phyloP scores from a whole-genome alignment of 305 asterid genomes.

The Fraxinus sp. region DNA sequence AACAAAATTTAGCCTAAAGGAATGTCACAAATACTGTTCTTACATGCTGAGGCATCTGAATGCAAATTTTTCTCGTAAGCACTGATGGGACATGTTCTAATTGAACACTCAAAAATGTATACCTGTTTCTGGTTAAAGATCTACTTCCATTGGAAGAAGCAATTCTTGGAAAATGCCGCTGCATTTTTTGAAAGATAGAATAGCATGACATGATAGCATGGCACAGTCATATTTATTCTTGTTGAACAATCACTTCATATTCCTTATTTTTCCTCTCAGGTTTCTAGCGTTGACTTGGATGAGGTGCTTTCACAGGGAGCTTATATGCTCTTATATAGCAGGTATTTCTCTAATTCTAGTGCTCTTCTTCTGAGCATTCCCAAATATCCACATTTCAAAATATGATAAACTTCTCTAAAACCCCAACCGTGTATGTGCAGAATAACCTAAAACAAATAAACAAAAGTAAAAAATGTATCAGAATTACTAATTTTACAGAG shows the following conservation, averaged over 20 bases:
- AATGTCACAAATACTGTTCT: not conserved
- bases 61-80: not conserved
- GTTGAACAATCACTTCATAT: constrained; percentile 7
- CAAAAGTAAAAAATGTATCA: not conserved
- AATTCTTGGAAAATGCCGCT: not conserved
- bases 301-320: constrained; percentile 98
- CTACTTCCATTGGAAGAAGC: not conserved
- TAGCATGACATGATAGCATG: not conserved
- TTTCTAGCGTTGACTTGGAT: constrained; percentile 60
- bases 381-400: not conserved
- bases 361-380: not conserved
- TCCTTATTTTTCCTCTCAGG: constrained; percentile 44
- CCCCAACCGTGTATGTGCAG: not conserved
- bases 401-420: not conserved
- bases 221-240: not conserved
- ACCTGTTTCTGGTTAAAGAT: not conserved
- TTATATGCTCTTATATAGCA: constrained; percentile 90
- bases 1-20: not conserved
- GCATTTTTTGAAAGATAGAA: not conserved
- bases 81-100: not conserved
- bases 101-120: not conserved
- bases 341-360: constrained; percentile 41
- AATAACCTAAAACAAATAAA: not conserved
- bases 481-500: not conserved
- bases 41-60: not conserved